A percentile compares a stretch with the other conserved stretches of the same genome.
Evolutionary conservation across 306 rosid species (phyloP).

Genomic region (Purshia tridentata): DNA sequence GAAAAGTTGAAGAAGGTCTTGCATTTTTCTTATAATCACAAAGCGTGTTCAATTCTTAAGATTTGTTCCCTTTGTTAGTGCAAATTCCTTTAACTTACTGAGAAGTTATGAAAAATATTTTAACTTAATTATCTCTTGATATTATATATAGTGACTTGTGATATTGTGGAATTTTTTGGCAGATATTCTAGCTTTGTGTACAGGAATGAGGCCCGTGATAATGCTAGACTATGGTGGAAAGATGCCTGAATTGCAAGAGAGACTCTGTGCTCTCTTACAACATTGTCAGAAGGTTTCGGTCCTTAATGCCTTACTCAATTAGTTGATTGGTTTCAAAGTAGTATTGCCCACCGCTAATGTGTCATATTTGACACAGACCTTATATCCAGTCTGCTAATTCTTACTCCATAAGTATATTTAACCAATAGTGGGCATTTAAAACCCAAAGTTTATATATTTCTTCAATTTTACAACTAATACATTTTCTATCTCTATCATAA

Average conservation of each 20-base stretch:
- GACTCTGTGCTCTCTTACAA: slow-evolving; percentile 56
- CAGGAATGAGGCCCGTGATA: slow-evolving; percentile 78
- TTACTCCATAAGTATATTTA: background rate
- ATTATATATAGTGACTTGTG: background rate
- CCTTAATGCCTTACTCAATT: background rate
- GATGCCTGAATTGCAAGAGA: slow-evolving; percentile 75
- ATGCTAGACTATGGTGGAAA: slow-evolving; percentile 89
- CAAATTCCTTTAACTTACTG: background rate
- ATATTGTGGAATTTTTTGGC: slow-evolving; percentile 17
- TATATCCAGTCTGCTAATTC: background rate
- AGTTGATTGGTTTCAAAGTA: background rate
- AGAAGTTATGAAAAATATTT: too few relatives aligned
- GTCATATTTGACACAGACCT: background rate
- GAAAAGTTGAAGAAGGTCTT: background rate
- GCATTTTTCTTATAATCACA: background rate
- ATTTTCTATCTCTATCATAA: background rate
- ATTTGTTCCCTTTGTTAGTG: background rate
- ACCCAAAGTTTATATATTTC: background rate
- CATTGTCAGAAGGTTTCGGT: slow-evolving; percentile 42
- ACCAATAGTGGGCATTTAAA: too few relatives aligned
- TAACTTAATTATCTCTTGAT: background rate
- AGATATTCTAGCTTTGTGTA: slow-evolving; percentile 72
- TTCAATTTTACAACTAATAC: background rate
- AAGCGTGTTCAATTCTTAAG: background rate
- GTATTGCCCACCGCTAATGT: background rate